Percentiles rank a stretch among this genome's conserved stretches.
Evolutionary conservation across 139 green algal genomes (phyloP).

Genomic region (Chlorella sp.): DNA sequence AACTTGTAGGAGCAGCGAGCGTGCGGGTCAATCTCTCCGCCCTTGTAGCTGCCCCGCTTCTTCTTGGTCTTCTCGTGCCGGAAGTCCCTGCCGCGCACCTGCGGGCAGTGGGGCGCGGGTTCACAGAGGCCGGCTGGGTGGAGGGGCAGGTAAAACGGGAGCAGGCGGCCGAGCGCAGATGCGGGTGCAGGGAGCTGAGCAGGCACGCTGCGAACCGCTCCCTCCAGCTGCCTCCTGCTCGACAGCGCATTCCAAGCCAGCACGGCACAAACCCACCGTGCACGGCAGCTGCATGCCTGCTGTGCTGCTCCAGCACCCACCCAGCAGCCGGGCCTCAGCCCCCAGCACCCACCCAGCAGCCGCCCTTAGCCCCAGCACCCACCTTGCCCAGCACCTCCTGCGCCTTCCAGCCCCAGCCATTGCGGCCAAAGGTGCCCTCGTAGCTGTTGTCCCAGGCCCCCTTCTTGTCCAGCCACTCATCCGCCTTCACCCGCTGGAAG

Average conservation of each 20-base stretch:
- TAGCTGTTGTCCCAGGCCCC: constrained; percentile 84
- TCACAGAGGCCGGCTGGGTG: not conserved
- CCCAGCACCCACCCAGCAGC: not conserved
- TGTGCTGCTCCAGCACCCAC: not conserved
- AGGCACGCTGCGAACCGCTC: too few species aligned
- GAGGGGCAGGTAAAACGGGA: not conserved
- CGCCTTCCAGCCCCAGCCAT: constrained; percentile 94
- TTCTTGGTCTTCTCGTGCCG: constrained; percentile 99
- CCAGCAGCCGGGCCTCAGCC: too few species aligned
- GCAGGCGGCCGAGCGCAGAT: not conserved
- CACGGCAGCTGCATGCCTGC: too few species aligned
- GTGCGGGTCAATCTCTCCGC: constrained; percentile 87
- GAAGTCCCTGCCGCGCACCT: constrained; percentile 91
- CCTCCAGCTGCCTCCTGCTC: too few species aligned
- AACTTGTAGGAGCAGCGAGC: constrained; percentile 93
- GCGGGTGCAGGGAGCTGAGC: not conserved
- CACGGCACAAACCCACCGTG: too few species aligned
- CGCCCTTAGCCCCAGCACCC: not conserved
- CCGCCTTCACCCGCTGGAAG: constrained; percentile 86
- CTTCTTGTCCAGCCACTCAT: constrained; percentile 87
- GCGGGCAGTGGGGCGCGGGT: not conserved
- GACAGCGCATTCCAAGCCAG: too few species aligned
- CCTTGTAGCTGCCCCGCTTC: constrained; percentile 95
- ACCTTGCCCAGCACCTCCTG: constrained; percentile 88
- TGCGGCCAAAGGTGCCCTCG: constrained; percentile 70